Conservation (phyloP, 2,329 filamentous ascomycete species). For the Colletotrichum sp. region DNA sequence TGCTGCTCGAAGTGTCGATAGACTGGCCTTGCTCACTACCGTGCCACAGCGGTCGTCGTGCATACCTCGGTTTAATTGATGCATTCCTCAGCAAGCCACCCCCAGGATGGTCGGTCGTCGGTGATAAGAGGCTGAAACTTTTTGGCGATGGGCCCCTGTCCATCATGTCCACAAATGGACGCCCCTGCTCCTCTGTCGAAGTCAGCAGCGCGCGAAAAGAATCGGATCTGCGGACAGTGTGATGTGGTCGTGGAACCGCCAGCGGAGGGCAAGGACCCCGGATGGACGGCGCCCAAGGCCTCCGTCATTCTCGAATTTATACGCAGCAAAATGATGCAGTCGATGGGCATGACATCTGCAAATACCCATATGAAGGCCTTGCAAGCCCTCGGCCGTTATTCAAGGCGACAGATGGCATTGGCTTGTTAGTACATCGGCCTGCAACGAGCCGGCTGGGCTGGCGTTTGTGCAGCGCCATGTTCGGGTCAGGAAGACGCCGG, state of each 20-base stretch:
- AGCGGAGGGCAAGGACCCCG: neutral
- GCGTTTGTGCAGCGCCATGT: neutral
- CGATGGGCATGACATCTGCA: neutral
- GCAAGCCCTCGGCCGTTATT: neutral
- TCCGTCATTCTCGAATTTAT: neutral
- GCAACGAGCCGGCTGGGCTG: neutral
- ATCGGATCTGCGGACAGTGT: neutral
- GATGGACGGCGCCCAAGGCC: neutral
- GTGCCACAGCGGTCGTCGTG: neutral
- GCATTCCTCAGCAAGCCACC: neutral
- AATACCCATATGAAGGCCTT: neutral
- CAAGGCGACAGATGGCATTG: neutral
- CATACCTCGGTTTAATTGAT: neutral
- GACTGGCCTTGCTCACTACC: neutral
- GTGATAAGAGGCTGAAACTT: conserved; percentile 10
- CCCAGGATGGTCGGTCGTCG: neutral
- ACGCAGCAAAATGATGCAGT: neutral
- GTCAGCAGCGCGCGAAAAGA: neutral
- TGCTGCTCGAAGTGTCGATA: neutral
- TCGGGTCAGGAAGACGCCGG: neutral
- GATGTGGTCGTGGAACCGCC: neutral
- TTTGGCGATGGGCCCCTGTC: neutral
- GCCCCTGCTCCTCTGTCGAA: neutral
- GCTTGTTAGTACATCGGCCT: neutral
- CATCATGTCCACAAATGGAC: neutral